Conservation (phyloP, 129 eudicot species). For the Lonicera japonica region DNA sequence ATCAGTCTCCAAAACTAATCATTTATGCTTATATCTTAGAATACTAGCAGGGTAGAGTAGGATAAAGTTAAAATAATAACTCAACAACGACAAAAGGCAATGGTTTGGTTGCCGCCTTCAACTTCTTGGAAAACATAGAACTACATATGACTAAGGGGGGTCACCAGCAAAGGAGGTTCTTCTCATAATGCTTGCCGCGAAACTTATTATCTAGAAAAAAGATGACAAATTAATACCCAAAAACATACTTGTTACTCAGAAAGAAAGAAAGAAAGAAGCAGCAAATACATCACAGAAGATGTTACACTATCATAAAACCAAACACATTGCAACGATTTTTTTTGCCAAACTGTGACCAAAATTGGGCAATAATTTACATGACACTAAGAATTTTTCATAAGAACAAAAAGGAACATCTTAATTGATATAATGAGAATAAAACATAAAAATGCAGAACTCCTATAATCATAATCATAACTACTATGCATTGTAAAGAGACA, state of each 20-base stretch:
- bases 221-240: not conserved
- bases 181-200: not conserved
- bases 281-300: not conserved
- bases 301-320: too few relatives aligned
- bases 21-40: too few relatives aligned
- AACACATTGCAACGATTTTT: too few relatives aligned
- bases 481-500: not conserved
- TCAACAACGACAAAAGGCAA: too few relatives aligned
- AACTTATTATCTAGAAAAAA: not conserved
- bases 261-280: not conserved
- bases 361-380: not conserved
- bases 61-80: too few relatives aligned
- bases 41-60: too few relatives aligned
- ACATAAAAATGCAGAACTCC: not conserved
- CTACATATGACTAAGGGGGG: not conserved
- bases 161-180: not conserved
- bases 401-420: not conserved
- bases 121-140: too few relatives aligned
- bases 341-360: too few relatives aligned
- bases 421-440: not conserved
- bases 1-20: not conserved
- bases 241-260: not conserved
- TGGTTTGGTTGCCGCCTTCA: too few relatives aligned
- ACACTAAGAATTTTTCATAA: not conserved
- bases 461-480: not conserved